Evolutionary conservation across 371 early-diverging fungal species (phyloP).

Genomic region (Lichtheimia corymbifera): DNA sequence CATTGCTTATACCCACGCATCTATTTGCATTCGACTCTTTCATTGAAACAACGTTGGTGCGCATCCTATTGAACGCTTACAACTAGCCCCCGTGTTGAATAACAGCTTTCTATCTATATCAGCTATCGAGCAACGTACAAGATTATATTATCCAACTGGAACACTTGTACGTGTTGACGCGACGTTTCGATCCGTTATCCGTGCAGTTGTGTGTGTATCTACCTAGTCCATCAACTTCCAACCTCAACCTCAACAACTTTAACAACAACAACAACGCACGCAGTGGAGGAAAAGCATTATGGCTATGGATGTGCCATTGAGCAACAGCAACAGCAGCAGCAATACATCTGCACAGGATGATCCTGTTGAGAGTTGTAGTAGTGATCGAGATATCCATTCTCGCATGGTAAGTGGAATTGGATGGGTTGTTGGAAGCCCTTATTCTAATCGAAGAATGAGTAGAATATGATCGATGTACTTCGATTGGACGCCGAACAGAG

Average conservation of each 20-base stretch:
- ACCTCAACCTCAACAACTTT: neutral
- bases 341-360: slow-evolving; percentile 19
- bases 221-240: no score
- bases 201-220: neutral
- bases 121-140: no score
- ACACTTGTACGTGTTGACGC: no score
- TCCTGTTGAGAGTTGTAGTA: slow-evolving; percentile 17
- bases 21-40: no score
- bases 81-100: no score
- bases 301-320: slow-evolving; percentile 23
- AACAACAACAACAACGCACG: neutral
- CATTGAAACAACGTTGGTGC: no score
- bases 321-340: neutral
- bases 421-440: neutral
- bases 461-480: slow-evolving; percentile 23
- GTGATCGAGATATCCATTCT: neutral
- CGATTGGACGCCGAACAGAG: slow-evolving; percentile 28
- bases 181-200: slow-evolving; percentile 1
- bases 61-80: no score
- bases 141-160: no score
- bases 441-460: neutral
- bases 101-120: no score
- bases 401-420: neutral
- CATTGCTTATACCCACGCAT: no score
- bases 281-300: slow-evolving; percentile 18